phyloP scores from a whole-genome alignment of 2,329 filamentous ascomycete species.

The Whalleya microplaca region DNA sequence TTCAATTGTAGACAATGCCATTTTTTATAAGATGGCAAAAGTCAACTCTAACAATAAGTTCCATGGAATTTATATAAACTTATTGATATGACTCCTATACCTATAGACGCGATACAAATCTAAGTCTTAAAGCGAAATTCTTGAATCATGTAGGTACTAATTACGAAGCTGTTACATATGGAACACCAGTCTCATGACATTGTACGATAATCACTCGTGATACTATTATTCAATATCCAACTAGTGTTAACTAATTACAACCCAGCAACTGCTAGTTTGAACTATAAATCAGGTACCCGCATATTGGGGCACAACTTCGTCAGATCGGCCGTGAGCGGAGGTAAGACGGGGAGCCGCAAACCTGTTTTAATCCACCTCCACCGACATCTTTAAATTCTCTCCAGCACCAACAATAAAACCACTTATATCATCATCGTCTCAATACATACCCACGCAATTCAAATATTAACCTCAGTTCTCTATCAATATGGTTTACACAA shows the following conservation, averaged over 20 bases:
- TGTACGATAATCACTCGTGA: background rate
- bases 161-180: too few relatives aligned
- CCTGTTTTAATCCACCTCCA: too few relatives aligned
- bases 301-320: background rate
- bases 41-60: too few relatives aligned
- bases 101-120: too few relatives aligned
- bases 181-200: too few relatives aligned
- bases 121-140: too few relatives aligned
- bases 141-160: too few relatives aligned
- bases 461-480: background rate
- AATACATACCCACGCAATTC: background rate
- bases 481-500: conserved; percentile 66
- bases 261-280: background rate
- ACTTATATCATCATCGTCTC: background rate
- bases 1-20: too few relatives aligned
- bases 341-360: background rate
- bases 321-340: background rate
- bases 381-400: background rate
- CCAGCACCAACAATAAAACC: background rate
- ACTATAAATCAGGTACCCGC: background rate
- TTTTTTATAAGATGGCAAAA: too few relatives aligned
- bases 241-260: background rate
- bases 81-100: too few relatives aligned
- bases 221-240: background rate
- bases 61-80: too few relatives aligned